Evolutionary conservation across 257 asterid species (phyloP).

Genomic region (Solanum verrucosum): DNA sequence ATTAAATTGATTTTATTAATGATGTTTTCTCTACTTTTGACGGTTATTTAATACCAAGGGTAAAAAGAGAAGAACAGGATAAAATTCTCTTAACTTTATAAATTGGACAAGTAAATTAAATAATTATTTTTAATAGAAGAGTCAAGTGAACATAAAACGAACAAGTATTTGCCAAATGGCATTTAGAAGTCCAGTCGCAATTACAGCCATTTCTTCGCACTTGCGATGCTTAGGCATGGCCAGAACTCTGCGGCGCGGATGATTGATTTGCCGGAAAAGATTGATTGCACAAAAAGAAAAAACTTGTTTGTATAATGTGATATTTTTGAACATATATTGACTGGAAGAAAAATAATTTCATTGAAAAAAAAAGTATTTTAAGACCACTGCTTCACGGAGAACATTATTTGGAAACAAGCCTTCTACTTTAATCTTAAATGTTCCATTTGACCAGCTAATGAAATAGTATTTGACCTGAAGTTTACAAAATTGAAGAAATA

Average conservation of each 20-base stretch:
- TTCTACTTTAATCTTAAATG: not conserved
- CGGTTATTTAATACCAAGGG: not conserved
- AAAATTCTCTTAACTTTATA: not conserved
- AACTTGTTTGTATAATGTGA: not conserved
- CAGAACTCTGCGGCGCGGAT: no score
- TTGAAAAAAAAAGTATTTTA: no score
- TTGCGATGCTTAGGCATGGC: no score
- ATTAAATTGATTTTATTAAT: no score
- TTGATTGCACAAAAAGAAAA: not conserved
- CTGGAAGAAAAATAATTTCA: not conserved
- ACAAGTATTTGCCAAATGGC: no score
- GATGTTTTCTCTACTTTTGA: no score
- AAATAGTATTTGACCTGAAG: not conserved
- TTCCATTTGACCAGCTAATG: not conserved
- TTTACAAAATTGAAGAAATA: not conserved
- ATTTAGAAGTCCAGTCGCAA: no score
- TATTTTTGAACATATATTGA: not conserved
- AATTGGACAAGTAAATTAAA: no score
- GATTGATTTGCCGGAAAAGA: not conserved
- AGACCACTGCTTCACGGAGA: no score
- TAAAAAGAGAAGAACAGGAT: not conserved
- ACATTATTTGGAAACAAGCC: not conserved
- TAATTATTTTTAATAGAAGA: no score
- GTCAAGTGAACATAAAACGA: no score
- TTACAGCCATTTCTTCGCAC: no score